Percentiles rank a stretch among this genome's conserved stretches.
phyloP scores from a whole-genome alignment of 768 basidiomycete species.

The Brasilioporus rufonigricans region DNA sequence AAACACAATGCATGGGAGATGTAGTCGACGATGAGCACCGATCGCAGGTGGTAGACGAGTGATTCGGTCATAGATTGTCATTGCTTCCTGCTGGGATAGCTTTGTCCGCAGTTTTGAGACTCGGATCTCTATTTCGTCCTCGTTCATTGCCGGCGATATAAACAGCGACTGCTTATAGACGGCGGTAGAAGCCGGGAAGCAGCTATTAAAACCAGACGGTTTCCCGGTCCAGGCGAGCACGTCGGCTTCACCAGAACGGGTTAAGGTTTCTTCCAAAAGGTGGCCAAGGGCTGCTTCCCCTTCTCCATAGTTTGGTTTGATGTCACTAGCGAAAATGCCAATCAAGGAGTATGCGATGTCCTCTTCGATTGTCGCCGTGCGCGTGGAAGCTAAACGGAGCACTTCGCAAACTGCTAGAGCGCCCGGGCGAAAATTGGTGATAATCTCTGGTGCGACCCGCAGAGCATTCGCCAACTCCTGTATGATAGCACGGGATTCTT shows the following conservation, averaged over 20 bases:
- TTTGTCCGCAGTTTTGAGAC: background rate
- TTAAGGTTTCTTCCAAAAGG: background rate
- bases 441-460: background rate
- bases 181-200: background rate
- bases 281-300: background rate
- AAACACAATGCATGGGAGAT: constrained; percentile 2
- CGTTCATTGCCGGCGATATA: background rate
- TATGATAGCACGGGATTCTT: background rate
- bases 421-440: background rate
- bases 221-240: background rate
- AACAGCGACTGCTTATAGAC: background rate
- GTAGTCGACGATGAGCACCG: background rate
- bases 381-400: background rate
- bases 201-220: background rate
- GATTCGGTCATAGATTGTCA: background rate
- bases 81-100: background rate
- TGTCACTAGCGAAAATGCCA: background rate
- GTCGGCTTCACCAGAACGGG: background rate
- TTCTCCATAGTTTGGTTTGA: background rate
- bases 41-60: background rate
- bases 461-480: background rate
- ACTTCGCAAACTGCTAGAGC: background rate
- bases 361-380: background rate
- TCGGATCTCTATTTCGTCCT: background rate
- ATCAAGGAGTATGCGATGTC: background rate